Evolutionary conservation across 371 early-diverging fungal species (phyloP).

Genomic region (Syncephalis plumigaleata): DNA sequence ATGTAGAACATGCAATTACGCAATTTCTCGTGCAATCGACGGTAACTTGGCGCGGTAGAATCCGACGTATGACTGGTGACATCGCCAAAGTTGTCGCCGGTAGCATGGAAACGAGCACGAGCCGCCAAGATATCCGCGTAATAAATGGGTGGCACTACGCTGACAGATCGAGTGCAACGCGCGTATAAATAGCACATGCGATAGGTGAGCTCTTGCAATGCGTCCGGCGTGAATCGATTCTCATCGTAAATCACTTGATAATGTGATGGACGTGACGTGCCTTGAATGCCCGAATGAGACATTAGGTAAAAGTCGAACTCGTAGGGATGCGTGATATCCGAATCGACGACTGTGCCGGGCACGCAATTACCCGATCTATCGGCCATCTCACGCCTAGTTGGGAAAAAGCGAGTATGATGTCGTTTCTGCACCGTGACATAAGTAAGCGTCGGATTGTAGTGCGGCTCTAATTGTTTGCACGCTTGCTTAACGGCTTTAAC

Average conservation of each 20-base stretch:
- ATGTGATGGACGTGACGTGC: slow-evolving; percentile 68
- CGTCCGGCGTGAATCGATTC: slow-evolving; percentile 41
- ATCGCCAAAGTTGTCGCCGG: not conserved
- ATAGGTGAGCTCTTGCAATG: slow-evolving; percentile 54
- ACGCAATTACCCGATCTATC: slow-evolving; percentile 49
- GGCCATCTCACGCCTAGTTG: slow-evolving; percentile 23
- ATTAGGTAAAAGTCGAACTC: slow-evolving; percentile 84
- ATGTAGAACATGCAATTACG: no score
- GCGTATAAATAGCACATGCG: slow-evolving; percentile 67
- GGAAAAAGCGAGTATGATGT: slow-evolving; percentile 90
- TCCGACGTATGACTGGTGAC: no score
- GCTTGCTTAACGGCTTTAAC: slow-evolving; percentile 61
- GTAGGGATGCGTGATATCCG: slow-evolving; percentile 59
- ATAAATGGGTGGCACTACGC: slow-evolving; percentile 59
- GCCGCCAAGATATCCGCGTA: slow-evolving; percentile 76
- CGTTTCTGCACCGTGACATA: slow-evolving; percentile 92
- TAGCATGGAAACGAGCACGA: slow-evolving; percentile 57
- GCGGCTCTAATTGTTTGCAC: slow-evolving; percentile 37
- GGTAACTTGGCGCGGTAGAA: no score
- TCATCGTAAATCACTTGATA: slow-evolving; percentile 72
- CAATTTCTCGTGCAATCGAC: no score
- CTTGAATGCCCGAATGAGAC: slow-evolving; percentile 62
- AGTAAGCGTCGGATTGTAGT: slow-evolving; percentile 71
- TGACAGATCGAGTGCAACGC: slow-evolving; percentile 61
- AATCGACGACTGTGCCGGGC: slow-evolving; percentile 91